Percentiles rank a stretch among this genome's conserved stretches.
phyloP scores from a whole-genome alignment of 1,139 yeast genomes.

The Candida labiduridarum region DNA sequence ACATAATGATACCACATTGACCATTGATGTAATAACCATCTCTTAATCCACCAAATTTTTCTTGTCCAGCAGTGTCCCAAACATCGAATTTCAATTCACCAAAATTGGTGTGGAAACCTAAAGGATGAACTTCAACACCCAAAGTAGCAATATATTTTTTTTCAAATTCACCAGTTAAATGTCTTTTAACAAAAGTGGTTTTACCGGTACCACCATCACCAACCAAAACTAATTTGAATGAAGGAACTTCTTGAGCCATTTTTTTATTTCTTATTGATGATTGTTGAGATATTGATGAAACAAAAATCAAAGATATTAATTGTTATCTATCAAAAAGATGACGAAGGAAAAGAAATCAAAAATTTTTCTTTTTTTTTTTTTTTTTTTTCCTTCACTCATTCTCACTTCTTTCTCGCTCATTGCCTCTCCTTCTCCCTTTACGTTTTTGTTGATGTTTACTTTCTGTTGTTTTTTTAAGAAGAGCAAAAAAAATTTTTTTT shows the following conservation, averaged over 20 bases:
- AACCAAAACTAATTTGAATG: slow-evolving; percentile 96
- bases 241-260: slow-evolving; percentile 86
- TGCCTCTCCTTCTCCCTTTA: no score
- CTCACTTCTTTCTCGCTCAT: no score
- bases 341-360: slow-evolving; percentile 3
- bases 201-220: slow-evolving; percentile 99
- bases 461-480: not conserved
- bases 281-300: not conserved
- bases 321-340: slow-evolving; percentile 1
- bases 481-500: not conserved
- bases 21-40: slow-evolving; percentile 99
- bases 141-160: slow-evolving; percentile 98
- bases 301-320: not conserved
- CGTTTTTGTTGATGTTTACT: not conserved
- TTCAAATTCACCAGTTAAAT: slow-evolving; percentile 99
- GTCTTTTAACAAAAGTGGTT: slow-evolving; percentile 99
- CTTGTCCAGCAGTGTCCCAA: slow-evolving; percentile 99
- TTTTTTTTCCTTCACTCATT: not conserved
- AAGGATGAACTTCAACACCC: slow-evolving; percentile 99
- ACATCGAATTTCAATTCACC: slow-evolving; percentile 99
- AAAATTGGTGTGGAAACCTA: slow-evolving; percentile 96
- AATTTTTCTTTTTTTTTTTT: not conserved
- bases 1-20: slow-evolving; percentile 99
- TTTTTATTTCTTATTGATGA: slow-evolving; percentile 19
- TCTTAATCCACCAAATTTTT: slow-evolving; percentile 97